Conservation (phyloP, 345 rosid species). For the Acer yangbiense region DNA sequence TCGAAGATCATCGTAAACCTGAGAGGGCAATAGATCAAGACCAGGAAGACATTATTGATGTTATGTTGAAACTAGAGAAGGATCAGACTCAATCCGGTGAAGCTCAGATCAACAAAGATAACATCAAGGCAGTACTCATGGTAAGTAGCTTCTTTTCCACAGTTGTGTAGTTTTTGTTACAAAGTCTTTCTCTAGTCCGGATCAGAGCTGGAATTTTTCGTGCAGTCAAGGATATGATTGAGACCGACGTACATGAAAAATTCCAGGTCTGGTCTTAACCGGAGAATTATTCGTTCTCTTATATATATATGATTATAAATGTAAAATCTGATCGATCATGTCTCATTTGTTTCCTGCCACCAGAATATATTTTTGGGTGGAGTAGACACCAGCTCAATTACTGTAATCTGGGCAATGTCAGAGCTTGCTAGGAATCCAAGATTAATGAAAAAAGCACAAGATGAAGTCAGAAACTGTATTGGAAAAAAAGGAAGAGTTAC, state of each 20-base stretch:
- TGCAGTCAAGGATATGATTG: no score
- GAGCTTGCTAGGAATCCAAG: conserved; percentile 48
- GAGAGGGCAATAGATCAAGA: conserved; percentile 5
- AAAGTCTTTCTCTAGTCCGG: no score
- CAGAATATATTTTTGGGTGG: conserved; percentile 61
- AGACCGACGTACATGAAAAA: no score
- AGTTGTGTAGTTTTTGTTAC: neutral
- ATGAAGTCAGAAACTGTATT: conserved; percentile 43
- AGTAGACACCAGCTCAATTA: conserved; percentile 47
- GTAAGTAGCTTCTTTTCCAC: conserved; percentile 25
- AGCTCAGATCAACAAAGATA: conserved; percentile 33
- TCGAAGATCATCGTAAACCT: conserved; percentile 43
- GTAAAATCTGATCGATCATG: neutral
- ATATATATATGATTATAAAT: neutral
- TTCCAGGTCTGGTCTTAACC: no score
- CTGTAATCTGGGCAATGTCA: conserved; percentile 64
- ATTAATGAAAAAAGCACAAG: conserved; percentile 62
- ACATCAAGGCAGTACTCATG: conserved; percentile 52
- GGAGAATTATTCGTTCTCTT: no score
- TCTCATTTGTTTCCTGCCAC: neutral
- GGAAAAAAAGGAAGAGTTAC: conserved; percentile 38
- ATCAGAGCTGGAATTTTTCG: no score
- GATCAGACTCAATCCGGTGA: conserved; percentile 24
- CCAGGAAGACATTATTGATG: conserved; percentile 49
- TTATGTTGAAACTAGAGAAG: conserved; percentile 33